Evolutionary conservation across 768 basidiomycete genomes (phyloP).

Genomic region (Mycena metata): DNA sequence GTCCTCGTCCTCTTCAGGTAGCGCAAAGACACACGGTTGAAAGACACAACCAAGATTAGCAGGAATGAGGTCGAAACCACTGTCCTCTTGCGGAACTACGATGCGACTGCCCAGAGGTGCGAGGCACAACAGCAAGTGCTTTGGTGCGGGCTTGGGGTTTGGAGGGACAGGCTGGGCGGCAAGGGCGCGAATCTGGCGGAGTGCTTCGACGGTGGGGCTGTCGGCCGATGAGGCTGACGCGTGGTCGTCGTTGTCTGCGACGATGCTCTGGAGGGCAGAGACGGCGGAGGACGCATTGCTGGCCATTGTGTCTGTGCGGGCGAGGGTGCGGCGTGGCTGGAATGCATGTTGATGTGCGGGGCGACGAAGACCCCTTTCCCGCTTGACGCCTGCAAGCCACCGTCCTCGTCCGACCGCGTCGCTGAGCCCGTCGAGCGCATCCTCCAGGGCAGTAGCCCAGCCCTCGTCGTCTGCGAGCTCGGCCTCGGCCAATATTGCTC

Average conservation of each 20-base stretch:
- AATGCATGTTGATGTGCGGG: conserved; percentile 33
- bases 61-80: conserved; percentile 55
- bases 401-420: conserved; percentile 53
- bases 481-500: conserved; percentile 55
- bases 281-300: conserved; percentile 5
- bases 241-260: background rate
- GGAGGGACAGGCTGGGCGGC: conserved; percentile 46
- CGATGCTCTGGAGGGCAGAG: conserved; percentile 19
- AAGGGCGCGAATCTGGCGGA: conserved; percentile 44
- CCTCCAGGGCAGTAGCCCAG: conserved; percentile 63
- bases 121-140: conserved; percentile 68
- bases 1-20: conserved; percentile 50
- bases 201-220: conserved; percentile 35
- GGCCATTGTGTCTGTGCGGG: conserved; percentile 36
- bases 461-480: conserved; percentile 52
- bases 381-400: conserved; percentile 63
- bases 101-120: conserved; percentile 52
- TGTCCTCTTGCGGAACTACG: conserved; percentile 52
- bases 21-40: conserved; percentile 52
- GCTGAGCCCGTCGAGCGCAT: conserved; percentile 62
- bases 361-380: conserved; percentile 37
- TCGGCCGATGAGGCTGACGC: conserved; percentile 1
- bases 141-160: conserved; percentile 43
- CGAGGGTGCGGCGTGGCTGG: conserved; percentile 21
- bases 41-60: conserved; percentile 62